phyloP scores from a whole-genome alignment of 129 eudicot species.

The Flaveria brownii region DNA sequence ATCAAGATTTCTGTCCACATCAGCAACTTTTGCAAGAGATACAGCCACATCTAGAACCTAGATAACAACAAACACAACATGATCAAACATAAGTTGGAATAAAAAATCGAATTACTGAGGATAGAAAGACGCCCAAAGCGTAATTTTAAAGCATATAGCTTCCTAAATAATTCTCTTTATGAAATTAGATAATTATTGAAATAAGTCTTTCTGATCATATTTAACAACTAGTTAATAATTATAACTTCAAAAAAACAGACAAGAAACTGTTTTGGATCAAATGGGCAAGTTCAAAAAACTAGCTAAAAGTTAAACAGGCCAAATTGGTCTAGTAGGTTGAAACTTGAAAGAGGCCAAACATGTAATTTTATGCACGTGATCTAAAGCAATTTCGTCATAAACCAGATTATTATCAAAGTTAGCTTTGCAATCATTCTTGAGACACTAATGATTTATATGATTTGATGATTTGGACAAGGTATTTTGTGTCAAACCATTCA shows the following conservation, averaged over 20 bases:
- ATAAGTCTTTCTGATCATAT: too few relatives aligned
- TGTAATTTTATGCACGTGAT: too few relatives aligned
- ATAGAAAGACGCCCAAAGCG: neutral
- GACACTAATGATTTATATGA: neutral
- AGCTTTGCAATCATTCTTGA: too few relatives aligned
- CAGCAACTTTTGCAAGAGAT: conserved; percentile 95
- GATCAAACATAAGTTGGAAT: neutral
- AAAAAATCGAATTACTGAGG: neutral
- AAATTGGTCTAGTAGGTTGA: too few relatives aligned
- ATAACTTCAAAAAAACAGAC: too few relatives aligned
- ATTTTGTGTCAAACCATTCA: neutral
- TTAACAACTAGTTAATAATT: neutral
- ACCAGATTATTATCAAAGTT: too few relatives aligned
- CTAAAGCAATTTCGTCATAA: too few relatives aligned
- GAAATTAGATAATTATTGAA: neutral
- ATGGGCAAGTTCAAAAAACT: too few relatives aligned
- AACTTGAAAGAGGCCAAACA: too few relatives aligned
- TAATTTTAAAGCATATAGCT: neutral
- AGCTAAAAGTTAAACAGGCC: too few relatives aligned
- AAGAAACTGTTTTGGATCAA: too few relatives aligned
- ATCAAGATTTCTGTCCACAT: conserved; percentile 80
- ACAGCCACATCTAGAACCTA: conserved; percentile 84
- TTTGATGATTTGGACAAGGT: neutral
- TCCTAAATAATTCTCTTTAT: too few relatives aligned
- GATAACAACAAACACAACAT: neutral